Percentiles rank a stretch among this genome's conserved stretches.
Evolutionary conservation across 805 yeast genomes (phyloP).

Genomic region (Ogataea dorogensis): DNA sequence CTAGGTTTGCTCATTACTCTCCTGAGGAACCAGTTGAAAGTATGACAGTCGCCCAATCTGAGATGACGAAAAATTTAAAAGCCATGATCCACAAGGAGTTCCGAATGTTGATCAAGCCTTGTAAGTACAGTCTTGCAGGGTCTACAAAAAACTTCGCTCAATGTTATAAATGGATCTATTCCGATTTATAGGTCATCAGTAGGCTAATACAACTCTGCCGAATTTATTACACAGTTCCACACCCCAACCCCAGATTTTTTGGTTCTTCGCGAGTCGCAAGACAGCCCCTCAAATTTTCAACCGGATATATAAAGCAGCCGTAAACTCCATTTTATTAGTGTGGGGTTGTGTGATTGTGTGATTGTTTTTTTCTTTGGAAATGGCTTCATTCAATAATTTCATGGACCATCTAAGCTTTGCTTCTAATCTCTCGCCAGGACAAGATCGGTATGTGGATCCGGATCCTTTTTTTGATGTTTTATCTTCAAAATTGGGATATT

Average conservation of each 20-base stretch:
- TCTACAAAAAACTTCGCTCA: neutral
- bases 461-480: conserved; percentile 23
- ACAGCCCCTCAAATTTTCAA: conserved; percentile 11
- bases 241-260: conserved; percentile 12
- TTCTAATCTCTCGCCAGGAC: conserved; percentile 3
- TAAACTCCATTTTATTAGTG: conserved; percentile 9
- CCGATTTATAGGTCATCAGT: neutral
- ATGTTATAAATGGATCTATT: conserved; percentile 5
- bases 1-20: conserved; percentile 1
- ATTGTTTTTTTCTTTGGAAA: conserved; percentile 3
- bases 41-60: conserved; percentile 8
- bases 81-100: conserved; percentile 4
- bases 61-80: conserved; percentile 7
- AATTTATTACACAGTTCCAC: conserved; percentile 5
- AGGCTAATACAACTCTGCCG: conserved; percentile 2
- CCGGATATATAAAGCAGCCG: conserved; percentile 14
- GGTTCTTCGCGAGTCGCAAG: conserved; percentile 1
- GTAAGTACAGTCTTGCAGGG: conserved; percentile 1
- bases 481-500: conserved; percentile 17
- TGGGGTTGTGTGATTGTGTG: conserved; percentile 9
- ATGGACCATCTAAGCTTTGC: conserved; percentile 7
- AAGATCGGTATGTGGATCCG: conserved; percentile 7
- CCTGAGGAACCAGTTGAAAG: conserved; percentile 4
- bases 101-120: conserved; percentile 8
- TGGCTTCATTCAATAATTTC: conserved; percentile 19